Percentiles rank a stretch among this genome's conserved stretches.
These are phyloP conservation scores for Rossbeevera mucosa DNA, from an alignment of 768 basidiomycete genomes.

Conservation along the genomic window DNA sequence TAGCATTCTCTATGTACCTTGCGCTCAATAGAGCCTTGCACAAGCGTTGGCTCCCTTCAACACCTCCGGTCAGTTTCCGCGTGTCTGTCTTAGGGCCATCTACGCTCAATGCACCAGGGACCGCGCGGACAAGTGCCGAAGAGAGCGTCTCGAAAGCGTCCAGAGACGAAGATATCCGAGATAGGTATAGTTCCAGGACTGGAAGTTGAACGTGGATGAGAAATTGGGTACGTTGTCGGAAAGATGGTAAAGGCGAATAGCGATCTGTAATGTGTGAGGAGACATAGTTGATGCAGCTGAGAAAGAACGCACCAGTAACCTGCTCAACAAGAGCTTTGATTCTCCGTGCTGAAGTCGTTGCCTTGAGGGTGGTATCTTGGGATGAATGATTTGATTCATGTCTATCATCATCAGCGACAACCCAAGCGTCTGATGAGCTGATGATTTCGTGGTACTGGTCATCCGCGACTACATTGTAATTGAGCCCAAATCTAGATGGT, in stretches of 20 bases:
- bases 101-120: slow-evolving; percentile 84
- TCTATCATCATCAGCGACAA: slow-evolving; percentile 63
- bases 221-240: slow-evolving; percentile 77
- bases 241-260: slow-evolving; percentile 80
- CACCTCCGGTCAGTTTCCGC: slow-evolving; percentile 69
- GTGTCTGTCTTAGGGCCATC: slow-evolving; percentile 43
- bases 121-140: slow-evolving; percentile 80
- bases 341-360: slow-evolving; percentile 81
- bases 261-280: slow-evolving; percentile 53
- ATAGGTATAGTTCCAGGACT: slow-evolving; percentile 69
- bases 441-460: slow-evolving; percentile 85
- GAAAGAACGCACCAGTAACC: slow-evolving; percentile 63
- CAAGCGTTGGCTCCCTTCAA: slow-evolving; percentile 76
- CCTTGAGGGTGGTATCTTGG: slow-evolving; percentile 42
- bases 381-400: slow-evolving; percentile 31
- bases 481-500: not conserved
- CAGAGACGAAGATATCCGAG: slow-evolving; percentile 75
- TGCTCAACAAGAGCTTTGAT: slow-evolving; percentile 86
- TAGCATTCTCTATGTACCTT: slow-evolving; percentile 60
- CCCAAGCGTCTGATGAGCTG: slow-evolving; percentile 79
- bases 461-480: slow-evolving; percentile 62
- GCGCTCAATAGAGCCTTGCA: slow-evolving; percentile 85
- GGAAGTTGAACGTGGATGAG: slow-evolving; percentile 83
- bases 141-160: slow-evolving; percentile 94
- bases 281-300: not conserved